Evolutionary conservation across 176 grass and related monocot species (phyloP), one percentile per base, ranked within the genome.

Genomic region (Poa annua): DNA sequence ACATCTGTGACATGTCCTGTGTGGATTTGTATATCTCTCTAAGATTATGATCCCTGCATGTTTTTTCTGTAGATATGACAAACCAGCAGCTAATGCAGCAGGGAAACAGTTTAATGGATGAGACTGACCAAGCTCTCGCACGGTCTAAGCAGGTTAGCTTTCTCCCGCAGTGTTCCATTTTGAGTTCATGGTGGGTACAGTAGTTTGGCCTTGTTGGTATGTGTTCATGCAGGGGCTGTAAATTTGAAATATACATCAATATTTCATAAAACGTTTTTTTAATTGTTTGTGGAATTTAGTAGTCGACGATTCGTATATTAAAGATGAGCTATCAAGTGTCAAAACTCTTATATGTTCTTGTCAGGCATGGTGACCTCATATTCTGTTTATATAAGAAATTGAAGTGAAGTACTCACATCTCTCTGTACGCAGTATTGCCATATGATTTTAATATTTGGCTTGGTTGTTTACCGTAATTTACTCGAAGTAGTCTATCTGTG

Each of bases 81-180:
- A 98, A 98, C 84, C 96, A 98, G 66, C 92, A 95, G 83, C 74
- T 98, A 86, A 81, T 98, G 79, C 85, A 92, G 65, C 79, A 79
- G 3, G 96, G 96, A 69, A 83, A 98, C 68, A 83, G 60, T 71
- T 80, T 98, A 73, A 84, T 98, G 91, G 84, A 98, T 88, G 91
- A 98, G 60, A 98, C 96, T 14, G 96, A 98, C 85, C 92, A 95
- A 69, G 87, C 96, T 79, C 95, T 98, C 60, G 96, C 94, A 84
- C 64, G 96, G 76, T 91, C 95, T 89, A 95, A 80, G 79, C 82
- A 84, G 82, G 82, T 84, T 55, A 50, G 32, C 77, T 74, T 88
- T 80, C 36, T 73, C 4, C 12, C 84, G 56, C 15, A 15, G 47
- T 84, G 32, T 63, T 20, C 13, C 21, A 56, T 12, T 51, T 36